A percentile compares a stretch with the other conserved stretches of the same genome.
Evolutionary conservation across 2,329 filamentous ascomycete species (phyloP).

Genomic region (Paecilomyces sp.): DNA sequence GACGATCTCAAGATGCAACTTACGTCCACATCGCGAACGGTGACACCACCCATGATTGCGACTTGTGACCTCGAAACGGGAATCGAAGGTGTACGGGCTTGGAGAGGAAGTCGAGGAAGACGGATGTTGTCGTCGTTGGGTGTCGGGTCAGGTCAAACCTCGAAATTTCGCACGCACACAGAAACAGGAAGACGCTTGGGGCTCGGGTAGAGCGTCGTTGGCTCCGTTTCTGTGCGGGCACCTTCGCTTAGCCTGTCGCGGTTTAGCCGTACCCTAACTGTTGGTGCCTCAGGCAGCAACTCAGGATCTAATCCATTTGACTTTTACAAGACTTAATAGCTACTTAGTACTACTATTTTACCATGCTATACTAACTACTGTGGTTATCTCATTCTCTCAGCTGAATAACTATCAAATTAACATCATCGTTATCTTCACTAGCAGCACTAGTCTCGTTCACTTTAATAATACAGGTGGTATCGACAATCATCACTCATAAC

Average conservation of each 20-base stretch:
- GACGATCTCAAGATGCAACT: slow-evolving; percentile 22
- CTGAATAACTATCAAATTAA: neutral
- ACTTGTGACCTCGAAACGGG: slow-evolving; percentile 21
- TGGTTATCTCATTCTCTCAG: too few relatives aligned
- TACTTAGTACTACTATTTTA: too few relatives aligned
- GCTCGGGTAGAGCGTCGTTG: slow-evolving; percentile 11
- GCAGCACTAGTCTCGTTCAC: neutral
- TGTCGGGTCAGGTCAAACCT: slow-evolving; percentile 15
- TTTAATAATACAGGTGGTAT: slow-evolving; percentile 2
- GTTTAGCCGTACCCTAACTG: slow-evolving; percentile 34
- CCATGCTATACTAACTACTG: too few relatives aligned
- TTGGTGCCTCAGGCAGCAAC: slow-evolving; percentile 10
- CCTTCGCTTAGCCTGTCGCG: slow-evolving; percentile 33
- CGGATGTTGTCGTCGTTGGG: slow-evolving; percentile 33
- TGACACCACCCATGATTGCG: slow-evolving; percentile 61
- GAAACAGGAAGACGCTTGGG: slow-evolving; percentile 11
- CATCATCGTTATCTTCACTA: neutral
- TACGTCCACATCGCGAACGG: slow-evolving; percentile 61
- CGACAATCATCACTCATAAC: slow-evolving; percentile 1
- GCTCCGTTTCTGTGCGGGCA: slow-evolving; percentile 23
- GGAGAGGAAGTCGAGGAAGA: slow-evolving; percentile 24
- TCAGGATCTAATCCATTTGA: neutral
- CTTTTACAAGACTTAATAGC: too few relatives aligned
- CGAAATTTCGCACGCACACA: slow-evolving; percentile 32
- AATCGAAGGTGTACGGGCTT: slow-evolving; percentile 16